Evolutionary conservation across 73 alveolate species (phyloP).

Genomic region (Paramecium sonneborni): DNA sequence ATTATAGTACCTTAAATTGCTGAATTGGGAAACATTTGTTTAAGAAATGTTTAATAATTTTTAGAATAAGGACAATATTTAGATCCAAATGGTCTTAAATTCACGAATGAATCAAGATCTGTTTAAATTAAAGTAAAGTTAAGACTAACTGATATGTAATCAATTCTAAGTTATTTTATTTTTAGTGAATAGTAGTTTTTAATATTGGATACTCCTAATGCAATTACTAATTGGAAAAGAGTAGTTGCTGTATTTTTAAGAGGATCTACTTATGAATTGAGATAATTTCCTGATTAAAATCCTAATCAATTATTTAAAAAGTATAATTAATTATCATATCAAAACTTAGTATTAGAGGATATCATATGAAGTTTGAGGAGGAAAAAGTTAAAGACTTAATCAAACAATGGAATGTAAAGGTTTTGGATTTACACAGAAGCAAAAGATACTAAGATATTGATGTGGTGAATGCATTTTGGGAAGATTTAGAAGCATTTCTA

Average conservation of each 20-base stretch:
- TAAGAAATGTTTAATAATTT: constrained; percentile 68
- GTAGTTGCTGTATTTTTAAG: constrained; percentile 76
- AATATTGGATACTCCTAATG: constrained; percentile 64
- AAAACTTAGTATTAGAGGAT: constrained; percentile 68
- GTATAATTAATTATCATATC: neutral
- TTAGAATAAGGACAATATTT: constrained; percentile 71
- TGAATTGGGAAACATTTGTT: constrained; percentile 68
- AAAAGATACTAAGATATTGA: constrained; percentile 72
- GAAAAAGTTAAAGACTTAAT: constrained; percentile 52
- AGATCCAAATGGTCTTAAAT: constrained; percentile 28
- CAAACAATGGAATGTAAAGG: constrained; percentile 65
- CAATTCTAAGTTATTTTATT: neutral
- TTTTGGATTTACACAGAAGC: constrained; percentile 63
- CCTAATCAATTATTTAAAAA: constrained; percentile 64
- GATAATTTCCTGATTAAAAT: constrained; percentile 65
- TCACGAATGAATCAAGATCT: constrained; percentile 33
- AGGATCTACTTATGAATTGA: constrained; percentile 74
- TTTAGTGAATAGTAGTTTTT: constrained; percentile 47
- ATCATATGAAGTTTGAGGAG: constrained; percentile 68
- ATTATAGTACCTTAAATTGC: constrained; percentile 74
- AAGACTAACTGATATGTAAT: constrained; percentile 28
- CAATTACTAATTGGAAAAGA: constrained; percentile 59
- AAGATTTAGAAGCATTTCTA: constrained; percentile 72
- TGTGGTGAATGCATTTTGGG: constrained; percentile 72
- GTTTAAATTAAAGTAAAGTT: constrained; percentile 3